Base-by-base conservation (phyloP, 495 filamentous ascomycete genomes). In the Talaromyces proteolyticus region DNA sequence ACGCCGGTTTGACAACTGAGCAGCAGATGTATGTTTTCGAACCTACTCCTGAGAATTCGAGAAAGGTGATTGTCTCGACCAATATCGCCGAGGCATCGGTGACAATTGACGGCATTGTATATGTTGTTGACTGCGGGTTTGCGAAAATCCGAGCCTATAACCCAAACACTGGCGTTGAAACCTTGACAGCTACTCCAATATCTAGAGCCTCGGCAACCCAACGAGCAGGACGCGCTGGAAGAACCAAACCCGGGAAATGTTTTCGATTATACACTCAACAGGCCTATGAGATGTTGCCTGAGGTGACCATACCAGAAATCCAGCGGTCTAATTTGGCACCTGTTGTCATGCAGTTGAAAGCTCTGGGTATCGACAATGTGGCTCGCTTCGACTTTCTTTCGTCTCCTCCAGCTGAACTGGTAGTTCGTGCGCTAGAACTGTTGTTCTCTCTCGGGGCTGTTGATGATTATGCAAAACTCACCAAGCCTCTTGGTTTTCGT, bases 21-120 rank as follows among this genome's bases (percentile, higher is more conserved):
- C 80, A 94, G 58, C 93, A 98, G 59, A 84, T 94, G 71, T 89
- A 89, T 51, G 87, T 96, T 43, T 97, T 98, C 53, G 91, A 95
- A 54, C 79, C 85, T 39, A 76, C 93, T 7, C 88, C 89, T 10
- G 86, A 88, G 53, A 90, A 91, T 53, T 86, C 83, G 19, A 75
- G 93, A 12, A 98, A 97, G 63, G 88, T 96, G 25, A 87, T 98
- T 40, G 83, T 98, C 52, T 89, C 88, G 3, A 97, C 93, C 42
- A 97, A 97, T 62, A 96, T 98, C 53, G 89, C 93, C 26, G 93
- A 98, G 70, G 94, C 93, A 17, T 92, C 87, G 0, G 82, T 98
- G 14, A 98, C 93, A 6, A 95, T 98, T 40, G 87, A 94, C 50
- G 91, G 89, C 4, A 89, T 97, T 53, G 82, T 89, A 42, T 97